These are phyloP conservation scores for Litsea cubeba DNA, from an alignment of 164 flowering plant genomes.

Conservation along the genomic window DNA sequence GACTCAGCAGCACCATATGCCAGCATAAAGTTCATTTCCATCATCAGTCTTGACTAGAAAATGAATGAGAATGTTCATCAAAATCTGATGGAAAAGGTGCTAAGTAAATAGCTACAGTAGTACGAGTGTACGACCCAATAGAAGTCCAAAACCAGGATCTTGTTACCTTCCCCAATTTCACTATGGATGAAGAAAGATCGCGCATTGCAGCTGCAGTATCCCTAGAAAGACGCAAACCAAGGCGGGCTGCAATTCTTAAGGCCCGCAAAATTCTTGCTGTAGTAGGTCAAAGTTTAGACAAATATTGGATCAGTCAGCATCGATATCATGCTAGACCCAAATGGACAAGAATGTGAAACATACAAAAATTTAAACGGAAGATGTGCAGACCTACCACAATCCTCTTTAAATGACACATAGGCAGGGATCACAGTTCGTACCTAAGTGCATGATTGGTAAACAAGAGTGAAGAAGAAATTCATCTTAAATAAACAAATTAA, in stretches of 20 bases:
- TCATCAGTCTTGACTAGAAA: slow-evolving; percentile 59
- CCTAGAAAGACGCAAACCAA: slow-evolving; percentile 59
- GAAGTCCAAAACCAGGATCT: neutral
- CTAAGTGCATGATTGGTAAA: slow-evolving; percentile 35
- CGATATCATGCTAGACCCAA: neutral
- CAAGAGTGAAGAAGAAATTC: neutral
- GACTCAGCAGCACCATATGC: slow-evolving; percentile 89
- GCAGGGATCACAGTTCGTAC: slow-evolving; percentile 75
- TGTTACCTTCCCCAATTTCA: slow-evolving; percentile 50
- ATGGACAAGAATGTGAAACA: neutral
- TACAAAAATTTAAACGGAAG: slow-evolving; percentile 5
- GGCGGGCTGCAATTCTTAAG: slow-evolving; percentile 89
- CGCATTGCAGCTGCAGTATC: slow-evolving; percentile 65
- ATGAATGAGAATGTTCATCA: neutral
- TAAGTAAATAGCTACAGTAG: neutral
- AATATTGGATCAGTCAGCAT: slow-evolving; percentile 5
- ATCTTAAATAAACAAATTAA: neutral
- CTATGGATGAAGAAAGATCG: slow-evolving; percentile 41
- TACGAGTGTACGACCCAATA: slow-evolving; percentile 3
- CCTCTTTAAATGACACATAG: slow-evolving; percentile 66
- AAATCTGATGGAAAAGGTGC: neutral
- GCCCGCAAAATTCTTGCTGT: slow-evolving; percentile 94
- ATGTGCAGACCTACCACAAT: slow-evolving; percentile 59
- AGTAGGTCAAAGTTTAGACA: slow-evolving; percentile 12
- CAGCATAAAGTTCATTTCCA: slow-evolving; percentile 90